Evolutionary conservation across 2,329 filamentous ascomycete genomes (phyloP), one percentile per base, ranked within the genome.

Genomic region (Microsporum audouinii): DNA sequence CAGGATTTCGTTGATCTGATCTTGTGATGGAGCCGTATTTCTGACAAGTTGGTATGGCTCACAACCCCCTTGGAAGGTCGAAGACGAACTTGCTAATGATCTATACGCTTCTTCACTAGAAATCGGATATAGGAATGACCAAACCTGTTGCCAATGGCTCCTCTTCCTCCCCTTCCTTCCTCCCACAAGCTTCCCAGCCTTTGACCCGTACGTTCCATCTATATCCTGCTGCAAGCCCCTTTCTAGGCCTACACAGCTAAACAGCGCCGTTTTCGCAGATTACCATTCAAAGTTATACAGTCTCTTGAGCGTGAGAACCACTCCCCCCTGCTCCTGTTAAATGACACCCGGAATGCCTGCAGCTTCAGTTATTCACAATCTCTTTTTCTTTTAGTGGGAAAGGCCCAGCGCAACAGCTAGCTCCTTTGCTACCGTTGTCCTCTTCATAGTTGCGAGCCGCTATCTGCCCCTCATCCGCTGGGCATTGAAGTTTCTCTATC

Each of bases 201-300:
- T 74, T 86, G 71, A 86, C 84, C 60, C 82, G 80, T 82, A 78
- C 61, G 80, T 72, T 63, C 41, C 23, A 29, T 10, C 8, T 17
- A 17, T 17, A 34, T 29, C 8, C 41, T n/a, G n/a, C 53, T 7
- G 8, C 23, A 33, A 12, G 12, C 10, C 27, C 45, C 23, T 51
- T 51, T 14, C 27, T 29, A 36, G 31, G 17, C 31, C 53, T 8
- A 38, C 8, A 17, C 14, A 36, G 23, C n/a, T 39, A 36, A 36
- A n/a, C 27, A 41, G 6, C 27, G 23, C 7, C 60, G 5, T 43
- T 23, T n/a, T 17, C 59, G 5, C 61, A 82, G 79, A 84, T 73
- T 86, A 86, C 73, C 84, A 86, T 73, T 85, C 83, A 67, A 76
- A 85, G 75, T 81, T 87, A 74, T 86, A 86, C 73, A 83, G 81